A percentile compares a stretch with the other conserved stretches of the same genome.
phyloP scores from a whole-genome alignment of 192 early-diverging fungal genomes.

The Umbelopsis vinacea region DNA sequence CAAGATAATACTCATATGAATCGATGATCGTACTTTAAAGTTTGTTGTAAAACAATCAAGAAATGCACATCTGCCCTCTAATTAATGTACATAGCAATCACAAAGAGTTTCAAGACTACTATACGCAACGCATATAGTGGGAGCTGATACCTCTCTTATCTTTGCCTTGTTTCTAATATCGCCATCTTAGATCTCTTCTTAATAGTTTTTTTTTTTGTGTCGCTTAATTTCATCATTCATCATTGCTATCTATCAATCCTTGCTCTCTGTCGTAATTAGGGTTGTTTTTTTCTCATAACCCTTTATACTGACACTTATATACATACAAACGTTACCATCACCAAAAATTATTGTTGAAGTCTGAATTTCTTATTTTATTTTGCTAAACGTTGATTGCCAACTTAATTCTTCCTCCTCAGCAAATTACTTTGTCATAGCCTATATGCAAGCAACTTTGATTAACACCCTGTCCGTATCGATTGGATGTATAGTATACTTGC shows the following conservation, averaged over 20 bases:
- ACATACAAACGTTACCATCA: no score
- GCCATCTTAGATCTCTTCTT: slow-evolving; percentile 17
- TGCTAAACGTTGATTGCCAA: no score
- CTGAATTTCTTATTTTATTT: no score
- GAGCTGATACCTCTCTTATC: slow-evolving; percentile 24
- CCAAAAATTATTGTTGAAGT: no score
- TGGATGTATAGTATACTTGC: slow-evolving; percentile 3
- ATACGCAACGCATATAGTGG: slow-evolving; percentile 17
- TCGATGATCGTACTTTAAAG: background rate
- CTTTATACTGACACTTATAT: background rate
- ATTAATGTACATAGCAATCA: slow-evolving; percentile 23
- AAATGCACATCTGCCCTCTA: background rate
- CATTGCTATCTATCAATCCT: slow-evolving; percentile 15
- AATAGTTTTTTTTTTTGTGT: slow-evolving; percentile 12
- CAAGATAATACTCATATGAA: slow-evolving; percentile 16
- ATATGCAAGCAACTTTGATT: background rate
- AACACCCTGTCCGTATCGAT: background rate
- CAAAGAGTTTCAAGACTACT: slow-evolving; percentile 25
- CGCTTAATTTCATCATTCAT: slow-evolving; percentile 18
- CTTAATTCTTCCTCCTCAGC: no score
- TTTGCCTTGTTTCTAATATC: slow-evolving; percentile 24
- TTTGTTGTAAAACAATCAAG: no score
- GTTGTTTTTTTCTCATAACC: background rate
- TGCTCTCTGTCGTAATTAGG: slow-evolving; percentile 8
- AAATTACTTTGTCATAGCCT: background rate